A percentile compares a stretch with the other conserved stretches of the same genome.
Conservation (phyloP, 805 yeast species). For the Candida silvicultrix region DNA sequence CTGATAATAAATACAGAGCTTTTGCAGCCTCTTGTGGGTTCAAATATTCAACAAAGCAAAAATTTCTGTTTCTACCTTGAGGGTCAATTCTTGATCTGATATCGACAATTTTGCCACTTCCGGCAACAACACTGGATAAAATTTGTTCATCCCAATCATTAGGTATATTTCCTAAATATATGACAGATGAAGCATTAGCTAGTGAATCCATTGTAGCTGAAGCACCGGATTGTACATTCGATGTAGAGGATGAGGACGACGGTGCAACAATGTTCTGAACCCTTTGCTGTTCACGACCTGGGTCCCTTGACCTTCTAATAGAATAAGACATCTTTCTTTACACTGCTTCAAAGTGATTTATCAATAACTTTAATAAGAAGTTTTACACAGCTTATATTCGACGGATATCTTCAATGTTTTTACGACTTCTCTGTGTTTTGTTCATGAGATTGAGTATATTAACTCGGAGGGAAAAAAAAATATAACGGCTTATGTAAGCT, state of each 20-base stretch:
- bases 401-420: too few species aligned
- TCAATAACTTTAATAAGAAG: too few species aligned
- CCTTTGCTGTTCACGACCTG: background rate
- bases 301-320: background rate
- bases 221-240: background rate
- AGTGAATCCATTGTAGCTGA: background rate
- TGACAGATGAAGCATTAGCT: slow-evolving; percentile 27
- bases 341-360: too few species aligned
- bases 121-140: slow-evolving; percentile 60
- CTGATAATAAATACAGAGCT: slow-evolving; percentile 39
- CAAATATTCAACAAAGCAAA: slow-evolving; percentile 55
- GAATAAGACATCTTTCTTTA: slow-evolving; percentile 10
- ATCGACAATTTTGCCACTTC: slow-evolving; percentile 65
- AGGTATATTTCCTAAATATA: slow-evolving; percentile 61
- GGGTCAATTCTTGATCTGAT: slow-evolving; percentile 36
- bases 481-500: background rate
- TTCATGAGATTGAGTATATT: background rate
- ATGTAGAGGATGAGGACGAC: background rate
- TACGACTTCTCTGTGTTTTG: too few species aligned
- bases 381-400: too few species aligned
- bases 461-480: background rate
- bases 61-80: slow-evolving; percentile 58
- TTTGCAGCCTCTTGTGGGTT: slow-evolving; percentile 45
- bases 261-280: too few species aligned
- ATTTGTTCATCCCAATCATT: slow-evolving; percentile 64